A percentile compares a stretch with the other conserved stretches of the same genome.
phyloP scores from a whole-genome alignment of 257 asterid species.

The Ehretia macrophylla region DNA sequence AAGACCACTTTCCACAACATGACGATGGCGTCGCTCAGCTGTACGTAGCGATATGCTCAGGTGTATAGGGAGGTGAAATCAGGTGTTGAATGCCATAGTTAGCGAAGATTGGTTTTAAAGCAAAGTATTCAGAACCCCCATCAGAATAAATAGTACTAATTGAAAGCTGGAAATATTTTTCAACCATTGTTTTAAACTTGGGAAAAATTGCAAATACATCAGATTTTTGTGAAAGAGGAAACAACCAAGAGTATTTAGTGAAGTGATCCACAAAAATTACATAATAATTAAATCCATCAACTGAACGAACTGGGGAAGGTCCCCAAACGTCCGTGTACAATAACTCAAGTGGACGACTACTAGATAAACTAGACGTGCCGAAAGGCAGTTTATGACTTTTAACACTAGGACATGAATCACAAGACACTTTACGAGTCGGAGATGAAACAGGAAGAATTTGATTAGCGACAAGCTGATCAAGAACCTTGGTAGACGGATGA shows the following conservation, averaged over 20 bases:
- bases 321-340: too few species aligned
- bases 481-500: neutral
- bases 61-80: neutral
- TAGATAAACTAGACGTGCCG: neutral
- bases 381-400: neutral
- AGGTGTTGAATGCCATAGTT: too few species aligned
- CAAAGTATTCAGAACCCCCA: neutral
- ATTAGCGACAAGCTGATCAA: too few species aligned
- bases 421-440: neutral
- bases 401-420: neutral
- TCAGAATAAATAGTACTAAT: neutral
- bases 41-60: neutral
- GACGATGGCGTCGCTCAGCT: neutral
- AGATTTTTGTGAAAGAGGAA: neutral
- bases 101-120: neutral
- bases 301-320: neutral
- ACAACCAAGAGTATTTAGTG: neutral
- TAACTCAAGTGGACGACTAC: neutral
- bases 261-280: too few species aligned
- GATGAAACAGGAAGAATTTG: neutral
- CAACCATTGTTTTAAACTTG: neutral
- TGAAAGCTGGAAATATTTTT: neutral
- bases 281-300: constrained; percentile 3
- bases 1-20: neutral
- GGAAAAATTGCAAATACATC: neutral